Conservation (phyloP, 2,329 filamentous ascomycete species). For the Fusarium udum region DNA sequence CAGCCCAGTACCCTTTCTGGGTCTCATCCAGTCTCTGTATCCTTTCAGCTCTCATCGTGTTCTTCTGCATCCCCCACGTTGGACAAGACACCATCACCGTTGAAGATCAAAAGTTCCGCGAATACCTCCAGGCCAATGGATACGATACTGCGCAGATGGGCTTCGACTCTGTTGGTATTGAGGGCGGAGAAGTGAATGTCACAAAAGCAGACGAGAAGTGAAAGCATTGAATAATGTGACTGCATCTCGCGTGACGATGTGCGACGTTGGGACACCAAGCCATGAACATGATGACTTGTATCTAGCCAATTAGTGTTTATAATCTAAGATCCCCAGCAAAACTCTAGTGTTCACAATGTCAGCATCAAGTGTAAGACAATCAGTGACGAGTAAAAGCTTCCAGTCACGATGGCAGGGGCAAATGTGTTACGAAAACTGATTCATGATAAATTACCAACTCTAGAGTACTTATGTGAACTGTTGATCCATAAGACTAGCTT, state of each 20-base stretch:
- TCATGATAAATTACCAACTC: neutral
- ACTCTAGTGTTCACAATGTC: neutral
- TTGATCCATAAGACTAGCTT: neutral
- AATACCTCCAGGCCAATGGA: constrained; percentile 76
- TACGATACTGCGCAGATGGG: constrained; percentile 74
- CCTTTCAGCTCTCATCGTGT: constrained; percentile 68
- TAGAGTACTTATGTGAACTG: neutral
- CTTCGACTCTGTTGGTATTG: constrained; percentile 45
- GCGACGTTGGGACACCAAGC: neutral
- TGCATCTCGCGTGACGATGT: neutral
- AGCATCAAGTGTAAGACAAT: too few species aligned
- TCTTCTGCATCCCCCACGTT: constrained; percentile 78
- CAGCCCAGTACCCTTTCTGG: constrained; percentile 88
- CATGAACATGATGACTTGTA: neutral
- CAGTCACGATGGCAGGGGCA: neutral
- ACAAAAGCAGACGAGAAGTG: constrained; percentile 23
- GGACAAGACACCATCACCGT: constrained; percentile 84
- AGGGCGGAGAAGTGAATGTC: constrained; percentile 8
- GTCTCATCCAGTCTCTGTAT: constrained; percentile 82
- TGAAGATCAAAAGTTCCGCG: constrained; percentile 80
- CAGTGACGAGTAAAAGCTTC: too few species aligned
- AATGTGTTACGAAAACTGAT: neutral
- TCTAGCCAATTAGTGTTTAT: neutral
- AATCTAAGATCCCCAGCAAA: neutral
- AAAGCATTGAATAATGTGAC: neutral